Percentiles rank a stretch among this genome's conserved stretches.
Evolutionary conservation across 805 yeast species (phyloP).

Genomic region (Kodamaea lidongshanica): DNA sequence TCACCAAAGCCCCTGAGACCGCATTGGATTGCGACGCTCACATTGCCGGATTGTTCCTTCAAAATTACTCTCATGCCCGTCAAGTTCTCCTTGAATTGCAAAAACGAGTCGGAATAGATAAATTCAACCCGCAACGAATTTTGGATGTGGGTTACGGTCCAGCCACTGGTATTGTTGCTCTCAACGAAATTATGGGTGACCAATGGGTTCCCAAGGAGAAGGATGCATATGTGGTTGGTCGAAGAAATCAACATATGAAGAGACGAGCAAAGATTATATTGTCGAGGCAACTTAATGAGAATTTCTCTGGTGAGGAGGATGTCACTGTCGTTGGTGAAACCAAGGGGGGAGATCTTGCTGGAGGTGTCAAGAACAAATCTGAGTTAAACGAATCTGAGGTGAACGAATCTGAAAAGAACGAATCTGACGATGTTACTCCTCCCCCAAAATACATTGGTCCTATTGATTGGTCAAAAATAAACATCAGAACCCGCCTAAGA

Average conservation of each 20-base stretch:
- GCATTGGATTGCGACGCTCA: constrained; percentile 66
- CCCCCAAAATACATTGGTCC: constrained; percentile 35
- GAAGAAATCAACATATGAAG: constrained; percentile 56
- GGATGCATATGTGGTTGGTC: constrained; percentile 68
- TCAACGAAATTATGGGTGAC: constrained; percentile 74
- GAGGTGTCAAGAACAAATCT: neutral
- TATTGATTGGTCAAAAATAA: constrained; percentile 52
- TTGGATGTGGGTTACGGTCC: constrained; percentile 89
- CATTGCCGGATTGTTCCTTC: constrained; percentile 73
- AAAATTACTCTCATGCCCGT: constrained; percentile 65
- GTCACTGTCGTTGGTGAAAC: constrained; percentile 10
- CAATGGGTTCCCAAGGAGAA: constrained; percentile 55
- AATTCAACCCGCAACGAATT: constrained; percentile 59
- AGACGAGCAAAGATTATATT: constrained; percentile 72
- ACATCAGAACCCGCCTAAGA: constrained; percentile 49
- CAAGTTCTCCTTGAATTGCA: constrained; percentile 65
- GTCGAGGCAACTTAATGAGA: constrained; percentile 57
- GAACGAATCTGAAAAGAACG: constrained; percentile 6
- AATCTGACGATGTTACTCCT: constrained; percentile 9
- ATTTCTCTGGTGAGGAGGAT: constrained; percentile 14
- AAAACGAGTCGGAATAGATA: constrained; percentile 42
- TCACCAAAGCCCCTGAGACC: constrained; percentile 44
- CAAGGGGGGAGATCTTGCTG: constrained; percentile 10
- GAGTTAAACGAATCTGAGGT: constrained; percentile 6
- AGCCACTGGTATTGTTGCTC: constrained; percentile 82